phyloP scores from a whole-genome alignment of 176 grass and related monocot species.

The sorghum (Sorghum bicolor) region DNA sequence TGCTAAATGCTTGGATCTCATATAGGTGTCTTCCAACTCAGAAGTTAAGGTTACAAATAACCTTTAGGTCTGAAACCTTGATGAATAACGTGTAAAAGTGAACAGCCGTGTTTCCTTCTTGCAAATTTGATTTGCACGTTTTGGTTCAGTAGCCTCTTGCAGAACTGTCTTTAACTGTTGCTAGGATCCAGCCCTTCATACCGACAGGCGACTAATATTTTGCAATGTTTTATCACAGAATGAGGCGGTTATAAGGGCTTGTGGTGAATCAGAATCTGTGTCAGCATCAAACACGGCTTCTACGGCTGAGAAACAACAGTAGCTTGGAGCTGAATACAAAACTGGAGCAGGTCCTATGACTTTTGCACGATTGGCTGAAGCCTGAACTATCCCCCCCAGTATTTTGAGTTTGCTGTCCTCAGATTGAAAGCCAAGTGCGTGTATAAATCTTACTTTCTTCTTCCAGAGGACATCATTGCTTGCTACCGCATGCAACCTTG shows the following conservation, averaged over 20 bases:
- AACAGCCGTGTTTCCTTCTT: background rate
- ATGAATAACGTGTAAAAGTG: background rate
- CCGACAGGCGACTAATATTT: background rate
- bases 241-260: constrained; percentile 51
- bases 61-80: background rate
- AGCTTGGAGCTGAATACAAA: constrained; percentile 5
- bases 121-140: background rate
- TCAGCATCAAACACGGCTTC: constrained; percentile 19
- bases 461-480: constrained; percentile 32
- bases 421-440: constrained; percentile 21
- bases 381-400: background rate
- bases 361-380: constrained; percentile 16
- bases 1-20: background rate
- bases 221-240: constrained; percentile 30
- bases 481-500: constrained; percentile 24
- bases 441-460: constrained; percentile 14
- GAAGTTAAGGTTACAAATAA: background rate
- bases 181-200: background rate
- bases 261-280: constrained; percentile 26
- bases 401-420: constrained; percentile 14
- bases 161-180: background rate
- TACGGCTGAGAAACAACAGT: constrained; percentile 6
- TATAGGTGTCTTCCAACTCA: background rate
- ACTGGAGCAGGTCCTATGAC: background rate
- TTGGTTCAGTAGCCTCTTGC: background rate